Base-by-base conservation (phyloP, 495 filamentous ascomycete genomes). In the Podospora australis region DNA sequence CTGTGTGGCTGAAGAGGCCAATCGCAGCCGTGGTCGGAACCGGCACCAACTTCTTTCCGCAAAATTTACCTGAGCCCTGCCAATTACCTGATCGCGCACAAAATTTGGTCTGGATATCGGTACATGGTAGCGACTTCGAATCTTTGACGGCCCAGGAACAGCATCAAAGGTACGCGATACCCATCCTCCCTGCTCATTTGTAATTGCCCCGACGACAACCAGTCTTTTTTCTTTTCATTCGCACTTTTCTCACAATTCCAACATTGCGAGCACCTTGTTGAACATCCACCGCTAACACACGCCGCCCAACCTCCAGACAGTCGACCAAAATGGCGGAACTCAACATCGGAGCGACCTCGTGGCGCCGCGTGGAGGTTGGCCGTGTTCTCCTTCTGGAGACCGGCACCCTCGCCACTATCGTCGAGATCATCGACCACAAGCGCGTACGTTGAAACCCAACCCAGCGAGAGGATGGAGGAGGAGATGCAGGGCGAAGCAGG, bases 381-480 rank as follows among this genome's bases (percentile, higher is more conserved):
- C 90, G 94, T 62, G 84, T 92, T 57, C 82, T 96, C 56, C 62
- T 66, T 55, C 85, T 82, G 55, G 87, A 81, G 78, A 76, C 69
- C 54, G 90, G 90, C 73, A 86, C 84, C 71, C 81, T 97, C 54
- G 94, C 89, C 54, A 75, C 80, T 64, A 92, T 99, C 69, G 89
- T 96, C 71, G 90, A 97, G 82, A 95, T 99, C 71, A 90, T 97
- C 73, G 94, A 97, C 75, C 92, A 99, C 86, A 95, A 95, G 81
- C 88, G 92, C 72, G 92, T 97, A 95, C 67, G 91, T 86, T 53
- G 25, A 49, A 43, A 28, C 48, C 50, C 16, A 29, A 21, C 34
- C 6, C 46, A 38, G 29, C 42, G 43, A 20, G 36, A 38, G 32
- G 28, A 38, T 49, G 29, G 28, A 24, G 40, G 34, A 36, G 49